These are phyloP conservation scores for Scorias spongiosa DNA, from an alignment of 2,329 filamentous ascomycete genomes.

Conservation along the genomic window DNA sequence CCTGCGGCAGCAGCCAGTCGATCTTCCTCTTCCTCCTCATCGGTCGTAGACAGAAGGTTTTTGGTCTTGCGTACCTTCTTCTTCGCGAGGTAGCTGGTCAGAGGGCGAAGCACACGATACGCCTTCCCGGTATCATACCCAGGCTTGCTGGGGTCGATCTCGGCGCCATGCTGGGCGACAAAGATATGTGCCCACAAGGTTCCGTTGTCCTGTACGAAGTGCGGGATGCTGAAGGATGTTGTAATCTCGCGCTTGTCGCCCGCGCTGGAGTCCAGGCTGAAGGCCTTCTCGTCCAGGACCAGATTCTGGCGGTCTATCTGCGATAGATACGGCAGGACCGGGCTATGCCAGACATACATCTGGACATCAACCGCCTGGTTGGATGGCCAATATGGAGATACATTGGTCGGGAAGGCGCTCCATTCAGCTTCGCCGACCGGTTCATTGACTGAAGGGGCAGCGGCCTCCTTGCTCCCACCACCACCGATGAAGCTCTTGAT, in stretches of 20 bases:
- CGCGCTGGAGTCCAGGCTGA: slow-evolving; percentile 38
- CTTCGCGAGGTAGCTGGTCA: slow-evolving; percentile 82
- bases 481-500: slow-evolving; percentile 39
- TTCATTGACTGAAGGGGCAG: slow-evolving; percentile 3
- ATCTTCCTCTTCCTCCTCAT: slow-evolving; percentile 31
- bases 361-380: slow-evolving; percentile 67
- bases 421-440: slow-evolving; percentile 38
- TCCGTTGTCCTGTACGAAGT: slow-evolving; percentile 73
- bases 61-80: slow-evolving; percentile 81
- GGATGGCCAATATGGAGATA: slow-evolving; percentile 78
- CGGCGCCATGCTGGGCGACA: slow-evolving; percentile 58
- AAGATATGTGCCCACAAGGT: slow-evolving; percentile 94
- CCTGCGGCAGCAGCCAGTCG: slow-evolving; percentile 37
- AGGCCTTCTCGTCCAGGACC: slow-evolving; percentile 66
- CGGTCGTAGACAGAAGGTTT: slow-evolving; percentile 52
- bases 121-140: slow-evolving; percentile 62
- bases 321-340: slow-evolving; percentile 52
- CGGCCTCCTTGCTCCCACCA: slow-evolving; percentile 7
- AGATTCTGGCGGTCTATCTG: slow-evolving; percentile 51
- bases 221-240: slow-evolving; percentile 62
- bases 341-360: slow-evolving; percentile 68
- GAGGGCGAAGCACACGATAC: slow-evolving; percentile 67
- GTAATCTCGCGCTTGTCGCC: slow-evolving; percentile 65
- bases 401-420: slow-evolving; percentile 49
- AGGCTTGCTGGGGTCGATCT: slow-evolving; percentile 58